Evolutionary conservation across 2,329 filamentous ascomycete genomes (phyloP), one percentile per base, ranked within the genome.

Genomic region (Lecanicillium sp.): DNA sequence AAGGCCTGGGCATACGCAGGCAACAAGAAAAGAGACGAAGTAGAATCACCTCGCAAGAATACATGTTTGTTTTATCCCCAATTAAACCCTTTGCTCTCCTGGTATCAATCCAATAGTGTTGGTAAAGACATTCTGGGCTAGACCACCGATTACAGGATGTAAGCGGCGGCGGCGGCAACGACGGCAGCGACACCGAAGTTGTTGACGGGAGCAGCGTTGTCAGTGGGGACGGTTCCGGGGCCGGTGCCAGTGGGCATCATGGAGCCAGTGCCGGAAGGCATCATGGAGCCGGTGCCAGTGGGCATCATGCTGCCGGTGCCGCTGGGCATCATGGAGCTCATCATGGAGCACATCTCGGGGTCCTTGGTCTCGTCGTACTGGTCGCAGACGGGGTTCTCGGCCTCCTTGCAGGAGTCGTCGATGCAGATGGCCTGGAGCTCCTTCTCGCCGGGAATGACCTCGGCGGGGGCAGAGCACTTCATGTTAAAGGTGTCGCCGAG

Each of bases 401-500:
- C 62, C 11, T 70, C 36, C 2, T 68, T 68, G 54, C 74, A 79
- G 29, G 60, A 57, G 7, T 49, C 37, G 29, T 63, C 65, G 46
- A 68, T 69, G 60, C 76, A 80, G 46, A 80, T 75, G 39, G 68
- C 61, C 56, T 80, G 72, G 17, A 73, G 59, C 49, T 72, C 62
- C 9, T 62, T 43, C 5, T 62, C 64, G 5, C 58, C 50, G 15
- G 65, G 57, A 39, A 76, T 62, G 36, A 71, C 63, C 3, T 61
- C 60, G 1, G 61, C 58, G 14, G 65, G 50, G 1, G 72, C 63
- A 3, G 60, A 54, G 56, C 77, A 81, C 37, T 64, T 61, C 52
- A 67, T 62, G 40, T 64, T 68, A 56, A 81, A 81, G 35, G 69
- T 50, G 17, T 51, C 52, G 45, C 58, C 66, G 32, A 81, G 68